These are phyloP conservation scores for Mycena epipterygia DNA, from an alignment of 768 basidiomycete species.

Conservation along the genomic window DNA sequence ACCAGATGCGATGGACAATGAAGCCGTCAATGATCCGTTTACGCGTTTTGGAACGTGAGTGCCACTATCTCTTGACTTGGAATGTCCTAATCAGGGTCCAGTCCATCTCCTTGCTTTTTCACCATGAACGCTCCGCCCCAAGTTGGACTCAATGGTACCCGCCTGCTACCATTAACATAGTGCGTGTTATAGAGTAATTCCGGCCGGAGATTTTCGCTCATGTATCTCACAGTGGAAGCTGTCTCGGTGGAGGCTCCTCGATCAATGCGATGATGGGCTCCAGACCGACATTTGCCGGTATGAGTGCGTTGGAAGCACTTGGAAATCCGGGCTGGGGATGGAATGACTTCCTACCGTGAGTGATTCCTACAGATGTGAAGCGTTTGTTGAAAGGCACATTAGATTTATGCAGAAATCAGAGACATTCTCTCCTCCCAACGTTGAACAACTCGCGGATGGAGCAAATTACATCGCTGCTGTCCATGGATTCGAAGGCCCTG, in stretches of 20 bases:
- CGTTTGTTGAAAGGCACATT: neutral
- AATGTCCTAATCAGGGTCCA: neutral
- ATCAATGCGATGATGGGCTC: slow-evolving; percentile 46
- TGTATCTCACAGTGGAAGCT: slow-evolving; percentile 27
- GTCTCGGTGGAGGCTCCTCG: slow-evolving; percentile 43
- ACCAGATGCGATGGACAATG: slow-evolving; percentile 34
- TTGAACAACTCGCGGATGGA: slow-evolving; percentile 28
- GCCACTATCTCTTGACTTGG: neutral
- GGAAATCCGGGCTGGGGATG: slow-evolving; percentile 47
- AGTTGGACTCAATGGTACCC: slow-evolving; percentile 24
- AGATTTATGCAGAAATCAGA: slow-evolving; percentile 39
- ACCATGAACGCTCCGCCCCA: slow-evolving; percentile 21
- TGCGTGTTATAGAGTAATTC: slow-evolving; percentile 2
- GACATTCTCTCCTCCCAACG: slow-evolving; percentile 35
- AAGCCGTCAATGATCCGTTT: slow-evolving; percentile 28
- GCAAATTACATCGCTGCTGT: slow-evolving; percentile 31
- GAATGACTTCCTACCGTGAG: slow-evolving; percentile 44
- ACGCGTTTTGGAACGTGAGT: slow-evolving; percentile 23
- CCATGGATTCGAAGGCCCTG: slow-evolving; percentile 34
- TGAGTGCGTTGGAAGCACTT: slow-evolving; percentile 33
- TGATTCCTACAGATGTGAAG: neutral
- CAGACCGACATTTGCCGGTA: slow-evolving; percentile 34
- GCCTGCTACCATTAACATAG: slow-evolving; percentile 9
- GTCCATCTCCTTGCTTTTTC: neutral
- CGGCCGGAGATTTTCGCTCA: neutral